Evolutionary conservation across 495 filamentous ascomycete genomes (phyloP), one percentile per base, ranked within the genome.

Genomic region (Chaetomium fimeti): DNA sequence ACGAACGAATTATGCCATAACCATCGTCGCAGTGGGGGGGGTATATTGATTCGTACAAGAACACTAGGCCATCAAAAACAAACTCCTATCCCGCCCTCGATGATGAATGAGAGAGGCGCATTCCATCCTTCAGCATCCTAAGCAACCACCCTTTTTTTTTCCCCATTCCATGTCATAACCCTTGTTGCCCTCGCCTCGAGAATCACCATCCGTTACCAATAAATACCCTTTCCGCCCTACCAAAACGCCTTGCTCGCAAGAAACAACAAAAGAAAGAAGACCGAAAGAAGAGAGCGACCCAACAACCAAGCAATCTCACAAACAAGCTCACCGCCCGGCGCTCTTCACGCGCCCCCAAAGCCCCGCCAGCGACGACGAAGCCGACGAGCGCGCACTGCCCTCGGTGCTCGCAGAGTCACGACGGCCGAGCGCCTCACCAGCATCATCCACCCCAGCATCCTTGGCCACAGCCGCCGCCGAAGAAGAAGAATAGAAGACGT

Each of bases 401-500:
- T 25, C 56, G 32, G 68, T 73, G 72, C 76, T 76, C 52, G 58
- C 51, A 3, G 74, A 70, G 66, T 78, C 68, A 53, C 73, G 57
- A 63, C 69, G 74, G 0, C 9, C 20, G 8, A 62, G 60, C n/a
- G 59, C 54, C 42, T 20, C 54, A 16, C 28, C 53, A 22, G 24
- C 24, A 4, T 4, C 42, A 13, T 43, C 36, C 25, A 27, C 27
- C 12, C 22, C 18, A 60, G 5, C 16, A 5, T 18, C 11, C 13
- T 2, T 70, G 51, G 61, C 66, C 58, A 69, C 70, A 74, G 12
- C 57, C 67, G 11, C 63, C 66, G 48, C 3, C 12, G 25, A 12
- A 12, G 22, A 27, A 28, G 51, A 20, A 4, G 38, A 52, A 36
- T 61, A 66, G 68, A 77, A 84, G 69, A 87, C 81, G 78, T 98